Percentiles rank a stretch among this genome's conserved stretches.
Evolutionary conservation across 257 asterid species (phyloP).

Genomic region (Solanum etuberosum): DNA sequence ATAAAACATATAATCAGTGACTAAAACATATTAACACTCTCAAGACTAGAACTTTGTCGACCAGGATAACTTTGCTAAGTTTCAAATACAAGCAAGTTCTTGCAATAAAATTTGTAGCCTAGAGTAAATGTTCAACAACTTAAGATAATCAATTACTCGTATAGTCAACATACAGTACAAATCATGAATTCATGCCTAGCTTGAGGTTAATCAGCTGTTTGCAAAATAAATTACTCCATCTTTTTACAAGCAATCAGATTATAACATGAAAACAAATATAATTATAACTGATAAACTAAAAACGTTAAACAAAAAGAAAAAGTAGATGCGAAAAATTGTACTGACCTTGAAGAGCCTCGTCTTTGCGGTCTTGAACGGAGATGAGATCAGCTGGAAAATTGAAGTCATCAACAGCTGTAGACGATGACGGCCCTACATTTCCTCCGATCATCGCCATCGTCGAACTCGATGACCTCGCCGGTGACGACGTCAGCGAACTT

Average conservation of each 20-base stretch:
- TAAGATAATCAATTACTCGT: background rate
- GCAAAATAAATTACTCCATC: background rate
- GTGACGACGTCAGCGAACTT: slow-evolving; percentile 26
- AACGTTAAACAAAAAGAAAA: background rate
- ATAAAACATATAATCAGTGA: background rate
- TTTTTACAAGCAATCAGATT: background rate
- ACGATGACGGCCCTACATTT: background rate
- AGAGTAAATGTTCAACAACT: background rate
- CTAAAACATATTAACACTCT: background rate
- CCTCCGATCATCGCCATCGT: slow-evolving; percentile 23
- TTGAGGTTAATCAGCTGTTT: background rate
- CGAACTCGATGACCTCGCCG: slow-evolving; percentile 33
- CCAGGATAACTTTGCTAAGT: background rate
- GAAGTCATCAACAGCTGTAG: slow-evolving; percentile 30
- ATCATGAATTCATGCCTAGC: background rate
- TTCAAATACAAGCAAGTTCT: background rate
- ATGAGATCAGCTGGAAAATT: slow-evolving; percentile 37
- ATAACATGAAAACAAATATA: background rate
- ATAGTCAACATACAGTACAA: background rate
- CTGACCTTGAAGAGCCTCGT: slow-evolving; percentile 47
- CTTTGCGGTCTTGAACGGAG: slow-evolving; percentile 63
- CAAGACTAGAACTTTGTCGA: background rate
- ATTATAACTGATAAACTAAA: background rate
- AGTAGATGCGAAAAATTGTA: background rate
- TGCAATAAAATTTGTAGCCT: background rate